These are phyloP conservation scores for Arxiozyma slooffiae DNA, from an alignment of 1,139 yeast species.

Conservation along the genomic window DNA sequence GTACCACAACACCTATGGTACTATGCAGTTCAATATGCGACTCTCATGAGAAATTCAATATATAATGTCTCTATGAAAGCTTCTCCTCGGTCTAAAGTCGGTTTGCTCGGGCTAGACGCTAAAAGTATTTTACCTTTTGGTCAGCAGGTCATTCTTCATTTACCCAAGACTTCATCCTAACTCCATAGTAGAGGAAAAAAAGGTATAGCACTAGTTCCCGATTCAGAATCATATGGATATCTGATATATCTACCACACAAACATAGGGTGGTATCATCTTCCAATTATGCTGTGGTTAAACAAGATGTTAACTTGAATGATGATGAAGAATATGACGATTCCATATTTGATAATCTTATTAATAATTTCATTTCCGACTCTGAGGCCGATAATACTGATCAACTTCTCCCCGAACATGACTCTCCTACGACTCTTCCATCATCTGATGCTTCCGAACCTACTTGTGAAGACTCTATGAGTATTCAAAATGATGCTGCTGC, in stretches of 20 bases:
- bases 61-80: neutral
- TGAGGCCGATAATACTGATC: too few relatives aligned
- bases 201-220: constrained; percentile 6
- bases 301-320: too few relatives aligned
- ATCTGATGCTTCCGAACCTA: too few relatives aligned
- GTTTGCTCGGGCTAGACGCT: constrained; percentile 3
- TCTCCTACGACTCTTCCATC: too few relatives aligned
- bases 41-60: constrained; percentile 5
- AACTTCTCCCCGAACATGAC: too few relatives aligned
- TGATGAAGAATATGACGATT: too few relatives aligned
- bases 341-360: too few relatives aligned
- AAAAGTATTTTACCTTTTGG: constrained; percentile 7
- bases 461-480: too few relatives aligned
- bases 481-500: too few relatives aligned
- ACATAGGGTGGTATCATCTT: neutral
- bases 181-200: neutral
- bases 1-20: constrained; percentile 7
- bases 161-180: neutral
- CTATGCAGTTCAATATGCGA: constrained; percentile 6
- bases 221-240: constrained; percentile 6
- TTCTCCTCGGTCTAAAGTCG: constrained; percentile 5
- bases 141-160: constrained; percentile 7
- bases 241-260: constrained; percentile 5
- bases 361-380: too few relatives aligned
- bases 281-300: neutral